These are phyloP conservation scores for Rhododendron ferrugineum DNA, from an alignment of 148 eudicot genomes.

Conservation along the genomic window DNA sequence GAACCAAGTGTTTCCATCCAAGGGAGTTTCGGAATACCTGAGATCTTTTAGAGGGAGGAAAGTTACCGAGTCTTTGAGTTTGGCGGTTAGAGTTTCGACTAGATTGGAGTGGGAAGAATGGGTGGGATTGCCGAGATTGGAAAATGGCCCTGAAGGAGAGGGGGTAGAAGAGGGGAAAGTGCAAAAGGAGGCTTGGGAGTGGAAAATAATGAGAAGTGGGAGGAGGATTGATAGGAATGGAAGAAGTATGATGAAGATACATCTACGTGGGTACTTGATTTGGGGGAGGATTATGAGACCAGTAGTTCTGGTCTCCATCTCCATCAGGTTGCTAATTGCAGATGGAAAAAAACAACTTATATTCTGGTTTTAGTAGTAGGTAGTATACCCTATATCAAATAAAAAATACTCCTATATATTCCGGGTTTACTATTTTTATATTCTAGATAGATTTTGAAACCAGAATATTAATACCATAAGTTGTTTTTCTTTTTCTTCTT, in stretches of 20 bases:
- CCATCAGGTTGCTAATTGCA: background rate
- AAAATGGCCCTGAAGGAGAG: slow-evolving; percentile 10
- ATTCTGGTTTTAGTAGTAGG: too few relatives aligned
- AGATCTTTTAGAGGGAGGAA: slow-evolving; percentile 42
- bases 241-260: slow-evolving; percentile 5
- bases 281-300: background rate
- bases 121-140: slow-evolving; percentile 5
- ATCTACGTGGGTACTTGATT: background rate
- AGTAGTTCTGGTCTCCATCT: slow-evolving; percentile 12
- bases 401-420: too few relatives aligned
- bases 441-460: too few relatives aligned
- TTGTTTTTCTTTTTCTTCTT: too few relatives aligned
- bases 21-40: slow-evolving; percentile 19
- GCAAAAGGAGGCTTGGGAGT: slow-evolving; percentile 15
- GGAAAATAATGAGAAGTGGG: slow-evolving; percentile 18
- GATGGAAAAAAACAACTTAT: too few relatives aligned
- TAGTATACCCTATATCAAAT: too few relatives aligned
- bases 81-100: slow-evolving; percentile 9
- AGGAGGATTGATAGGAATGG: slow-evolving; percentile 12
- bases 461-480: too few relatives aligned
- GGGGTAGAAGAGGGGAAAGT: slow-evolving; percentile 7
- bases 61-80: slow-evolving; percentile 32
- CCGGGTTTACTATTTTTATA: too few relatives aligned
- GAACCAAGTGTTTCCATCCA: slow-evolving; percentile 45
- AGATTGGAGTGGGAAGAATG: background rate